These are phyloP conservation scores for Russula compacta DNA, from an alignment of 768 basidiomycete species.

Conservation along the genomic window DNA sequence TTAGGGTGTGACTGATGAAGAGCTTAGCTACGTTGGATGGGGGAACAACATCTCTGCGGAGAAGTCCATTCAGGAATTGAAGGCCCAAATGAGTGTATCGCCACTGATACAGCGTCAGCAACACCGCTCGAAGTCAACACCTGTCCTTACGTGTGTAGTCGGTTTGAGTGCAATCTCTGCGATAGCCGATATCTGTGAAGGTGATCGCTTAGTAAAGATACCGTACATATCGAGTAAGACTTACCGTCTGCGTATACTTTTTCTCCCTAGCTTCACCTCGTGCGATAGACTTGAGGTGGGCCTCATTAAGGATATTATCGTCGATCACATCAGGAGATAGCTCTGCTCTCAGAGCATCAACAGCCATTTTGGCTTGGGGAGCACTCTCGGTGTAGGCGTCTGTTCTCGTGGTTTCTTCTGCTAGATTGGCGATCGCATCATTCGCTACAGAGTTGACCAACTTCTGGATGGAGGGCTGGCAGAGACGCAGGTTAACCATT, in stretches of 20 bases:
- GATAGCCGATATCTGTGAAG: slow-evolving; percentile 45
- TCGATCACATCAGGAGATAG: slow-evolving; percentile 39
- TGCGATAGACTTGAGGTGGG: slow-evolving; percentile 33
- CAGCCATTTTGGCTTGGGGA: slow-evolving; percentile 38
- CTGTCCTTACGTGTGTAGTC: slow-evolving; percentile 59
- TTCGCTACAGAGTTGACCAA: slow-evolving; percentile 52
- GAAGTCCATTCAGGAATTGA: slow-evolving; percentile 49
- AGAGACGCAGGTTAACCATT: background rate
- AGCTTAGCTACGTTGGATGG: slow-evolving; percentile 48
- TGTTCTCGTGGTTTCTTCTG: slow-evolving; percentile 57
- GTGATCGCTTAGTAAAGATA: slow-evolving; percentile 1
- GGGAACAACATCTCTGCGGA: slow-evolving; percentile 53
- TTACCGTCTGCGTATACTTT: slow-evolving; percentile 43
- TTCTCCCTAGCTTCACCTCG: slow-evolving; percentile 39
- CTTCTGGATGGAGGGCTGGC: slow-evolving; percentile 68
- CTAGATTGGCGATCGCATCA: slow-evolving; percentile 51
- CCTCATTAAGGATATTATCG: slow-evolving; percentile 34
- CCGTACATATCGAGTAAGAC: slow-evolving; percentile 5
- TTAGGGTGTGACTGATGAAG: slow-evolving; percentile 56
- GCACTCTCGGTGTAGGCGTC: slow-evolving; percentile 46
- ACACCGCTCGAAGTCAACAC: slow-evolving; percentile 4
- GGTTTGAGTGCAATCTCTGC: slow-evolving; percentile 51
- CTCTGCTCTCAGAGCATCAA: slow-evolving; percentile 42
- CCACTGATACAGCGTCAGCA: slow-evolving; percentile 43
- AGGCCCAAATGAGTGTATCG: slow-evolving; percentile 68